Evolutionary conservation across 2,329 filamentous ascomycete species (phyloP).

Genomic region (Sporothrix brunneoviolacea): DNA sequence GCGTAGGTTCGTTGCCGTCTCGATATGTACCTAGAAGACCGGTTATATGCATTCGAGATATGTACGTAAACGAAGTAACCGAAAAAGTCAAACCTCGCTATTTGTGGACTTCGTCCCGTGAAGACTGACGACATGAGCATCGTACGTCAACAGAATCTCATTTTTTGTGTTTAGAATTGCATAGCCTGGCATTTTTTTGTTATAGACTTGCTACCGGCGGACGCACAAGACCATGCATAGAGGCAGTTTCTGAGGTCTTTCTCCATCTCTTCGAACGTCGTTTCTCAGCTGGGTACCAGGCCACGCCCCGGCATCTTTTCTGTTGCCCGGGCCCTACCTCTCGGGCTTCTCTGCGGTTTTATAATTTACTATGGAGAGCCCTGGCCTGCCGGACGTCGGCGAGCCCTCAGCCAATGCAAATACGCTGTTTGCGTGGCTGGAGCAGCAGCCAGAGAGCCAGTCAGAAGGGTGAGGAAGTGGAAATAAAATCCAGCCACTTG

Average conservation of each 20-base stretch:
- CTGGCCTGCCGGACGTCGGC: constrained; percentile 18
- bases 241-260: neutral
- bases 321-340: neutral
- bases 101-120: too few relatives aligned
- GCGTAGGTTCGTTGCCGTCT: neutral
- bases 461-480: constrained; percentile 2
- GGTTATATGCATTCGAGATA: constrained; percentile 4
- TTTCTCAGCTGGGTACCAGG: too few relatives aligned
- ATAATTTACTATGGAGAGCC: constrained; percentile 5
- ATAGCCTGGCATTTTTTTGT: too few relatives aligned
- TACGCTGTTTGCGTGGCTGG: constrained; percentile 22
- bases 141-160: too few relatives aligned
- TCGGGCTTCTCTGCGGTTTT: neutral
- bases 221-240: neutral
- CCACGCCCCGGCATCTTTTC: neutral
- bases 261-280: neutral
- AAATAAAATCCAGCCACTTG: neutral
- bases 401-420: constrained; percentile 23
- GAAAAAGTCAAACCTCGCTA: constrained; percentile 10
- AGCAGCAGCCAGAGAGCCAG: constrained; percentile 16
- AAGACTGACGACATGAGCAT: neutral
- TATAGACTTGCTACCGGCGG: too few relatives aligned
- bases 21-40: too few relatives aligned
- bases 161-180: too few relatives aligned
- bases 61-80: neutral